Conservation (phyloP, 495 filamentous ascomycete genomes). For the Halenospora varia region DNA sequence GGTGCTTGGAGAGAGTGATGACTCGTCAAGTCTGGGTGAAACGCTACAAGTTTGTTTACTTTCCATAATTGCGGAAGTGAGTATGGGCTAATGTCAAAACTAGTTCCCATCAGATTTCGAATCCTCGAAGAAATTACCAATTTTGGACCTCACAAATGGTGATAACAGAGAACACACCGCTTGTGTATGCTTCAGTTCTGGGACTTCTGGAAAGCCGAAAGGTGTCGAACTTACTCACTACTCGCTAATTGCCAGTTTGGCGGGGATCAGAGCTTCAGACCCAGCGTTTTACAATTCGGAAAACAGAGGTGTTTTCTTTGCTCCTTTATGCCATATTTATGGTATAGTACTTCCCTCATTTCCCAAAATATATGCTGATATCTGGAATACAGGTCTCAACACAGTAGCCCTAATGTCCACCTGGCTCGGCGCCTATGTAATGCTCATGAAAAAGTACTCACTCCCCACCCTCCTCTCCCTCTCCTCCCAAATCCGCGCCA, state of each 20-base stretch:
- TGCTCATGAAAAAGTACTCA: slow-evolving; percentile 80
- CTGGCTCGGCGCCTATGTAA: slow-evolving; percentile 54
- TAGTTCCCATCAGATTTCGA: background rate
- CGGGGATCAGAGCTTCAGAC: slow-evolving; percentile 27
- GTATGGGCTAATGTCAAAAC: no score
- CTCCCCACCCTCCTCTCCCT: slow-evolving; percentile 68
- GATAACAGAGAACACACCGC: background rate
- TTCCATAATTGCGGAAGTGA: no score
- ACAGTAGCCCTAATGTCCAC: slow-evolving; percentile 42
- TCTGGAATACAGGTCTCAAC: slow-evolving; percentile 37
- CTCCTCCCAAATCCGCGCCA: slow-evolving; percentile 70
- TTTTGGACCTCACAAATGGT: background rate
- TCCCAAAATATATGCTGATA: no score
- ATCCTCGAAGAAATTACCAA: background rate
- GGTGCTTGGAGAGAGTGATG: background rate
- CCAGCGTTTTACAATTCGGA: slow-evolving; percentile 23
- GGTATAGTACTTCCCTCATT: slow-evolving; percentile 24
- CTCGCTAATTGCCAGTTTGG: slow-evolving; percentile 40
- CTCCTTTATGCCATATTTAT: slow-evolving; percentile 25
- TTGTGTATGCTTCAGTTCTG: slow-evolving; percentile 4
- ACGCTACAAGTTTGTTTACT: background rate
- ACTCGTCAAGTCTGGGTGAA: background rate
- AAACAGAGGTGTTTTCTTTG: slow-evolving; percentile 3
- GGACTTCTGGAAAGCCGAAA: slow-evolving; percentile 29
- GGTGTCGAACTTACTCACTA: slow-evolving; percentile 47